These are phyloP conservation scores for Cladosporium sp. DNA, from an alignment of 2,329 filamentous ascomycete genomes.

Conservation along the genomic window DNA sequence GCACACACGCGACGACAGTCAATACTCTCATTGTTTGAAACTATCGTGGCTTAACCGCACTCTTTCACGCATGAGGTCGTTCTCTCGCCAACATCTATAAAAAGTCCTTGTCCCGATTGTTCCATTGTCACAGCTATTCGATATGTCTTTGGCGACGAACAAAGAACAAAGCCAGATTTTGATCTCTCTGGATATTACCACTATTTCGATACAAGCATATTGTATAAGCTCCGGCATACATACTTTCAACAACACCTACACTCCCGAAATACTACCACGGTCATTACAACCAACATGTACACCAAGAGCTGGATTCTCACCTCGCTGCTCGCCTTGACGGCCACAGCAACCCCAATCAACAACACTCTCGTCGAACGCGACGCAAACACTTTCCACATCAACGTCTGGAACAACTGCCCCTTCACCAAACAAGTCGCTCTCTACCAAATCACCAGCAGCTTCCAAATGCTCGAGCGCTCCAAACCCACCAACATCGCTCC, in stretches of 20 bases:
- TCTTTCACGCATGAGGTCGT: neutral
- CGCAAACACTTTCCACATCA: slow-evolving; percentile 29
- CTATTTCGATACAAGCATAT: slow-evolving; percentile 2
- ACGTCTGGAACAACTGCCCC: slow-evolving; percentile 32
- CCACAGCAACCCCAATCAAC: slow-evolving; percentile 7
- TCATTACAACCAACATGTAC: slow-evolving; percentile 9
- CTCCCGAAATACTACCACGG: neutral
- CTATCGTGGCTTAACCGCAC: slow-evolving; percentile 1
- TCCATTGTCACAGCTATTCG: neutral
- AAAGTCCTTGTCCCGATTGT: slow-evolving; percentile 15
- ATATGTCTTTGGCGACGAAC: neutral
- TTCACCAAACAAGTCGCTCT: slow-evolving; percentile 30
- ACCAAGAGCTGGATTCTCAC: slow-evolving; percentile 12
- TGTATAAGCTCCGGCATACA: neutral
- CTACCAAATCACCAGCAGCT: slow-evolving; percentile 29
- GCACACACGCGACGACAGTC: neutral
- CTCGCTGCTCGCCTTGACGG: slow-evolving; percentile 16
- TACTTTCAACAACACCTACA: neutral
- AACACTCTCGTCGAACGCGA: slow-evolving; percentile 17
- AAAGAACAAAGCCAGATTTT: slow-evolving; percentile 7
- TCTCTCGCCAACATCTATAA: neutral
- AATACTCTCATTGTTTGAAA: neutral
- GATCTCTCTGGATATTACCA: neutral
- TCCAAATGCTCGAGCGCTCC: slow-evolving; percentile 28
- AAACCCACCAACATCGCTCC: slow-evolving; percentile 24